Evolutionary conservation across 1,139 yeast species (phyloP), one percentile per base, ranked within the genome.

Genomic region (Diutina pseudorugosa): DNA sequence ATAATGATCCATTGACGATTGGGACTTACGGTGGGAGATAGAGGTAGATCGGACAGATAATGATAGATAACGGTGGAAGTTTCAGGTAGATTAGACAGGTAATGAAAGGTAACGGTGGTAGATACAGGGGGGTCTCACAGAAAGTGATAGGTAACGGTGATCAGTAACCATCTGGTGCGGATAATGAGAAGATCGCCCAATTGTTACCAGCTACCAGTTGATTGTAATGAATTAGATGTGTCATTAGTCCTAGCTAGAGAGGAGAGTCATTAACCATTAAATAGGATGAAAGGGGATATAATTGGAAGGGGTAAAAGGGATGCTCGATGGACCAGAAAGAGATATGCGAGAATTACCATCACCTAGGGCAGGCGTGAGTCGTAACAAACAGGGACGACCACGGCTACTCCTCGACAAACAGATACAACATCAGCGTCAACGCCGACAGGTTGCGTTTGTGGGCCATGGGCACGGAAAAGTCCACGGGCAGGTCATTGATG

Each of bases 401-500:
- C 36, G 36, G 36, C 27, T 18, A 45, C 19, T 45, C 49, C 21
- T 45, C 49, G 23, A 45, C 49, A 27, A 45, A 45, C 19, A 36
- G 25, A 33, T 45, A 45, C 19, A 45, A 33, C 42, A 40, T 40
- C 36, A 33, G 20, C 36, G 49, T 45, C 49, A 45, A 45, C 21
- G 27, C 49, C 49, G 27, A 27, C 40, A 16, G 21, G 40, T 33
- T 45, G n/a, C 49, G 40, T 11, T n/a, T 45, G 40, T 45, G 49
- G 23, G 49, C 14, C 21, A 27, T 27, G 19, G 49, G 49, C n/a
- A 45, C 49, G 20, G 49, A 27, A 16, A 45, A 45, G 30, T 45
- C 49, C 14, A 45, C 49, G n/a, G 49, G 49, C 36, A 33, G 27
- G 27, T 45, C 49, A 18, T 45, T 45, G 27, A 45, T 45, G 49